These are phyloP conservation scores for Jackrogersella minutella DNA, from an alignment of 495 filamentous ascomycete genomes.

Conservation along the genomic window DNA sequence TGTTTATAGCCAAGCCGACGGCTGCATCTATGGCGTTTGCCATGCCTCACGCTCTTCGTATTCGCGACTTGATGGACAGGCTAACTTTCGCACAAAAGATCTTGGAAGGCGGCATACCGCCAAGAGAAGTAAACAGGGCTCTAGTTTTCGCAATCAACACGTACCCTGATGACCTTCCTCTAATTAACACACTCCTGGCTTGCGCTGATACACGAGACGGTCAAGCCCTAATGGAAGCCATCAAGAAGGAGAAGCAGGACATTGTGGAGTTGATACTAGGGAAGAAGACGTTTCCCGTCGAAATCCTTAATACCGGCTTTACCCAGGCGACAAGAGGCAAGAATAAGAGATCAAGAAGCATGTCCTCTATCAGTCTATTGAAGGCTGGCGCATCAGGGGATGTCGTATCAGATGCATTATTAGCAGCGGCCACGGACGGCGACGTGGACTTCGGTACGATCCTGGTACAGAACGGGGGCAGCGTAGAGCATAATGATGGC, in stretches of 20 bases:
- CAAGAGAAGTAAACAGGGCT: constrained; percentile 52
- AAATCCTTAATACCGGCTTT: constrained; percentile 47
- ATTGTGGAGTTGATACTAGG: constrained; percentile 50
- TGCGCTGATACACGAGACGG: constrained; percentile 53
- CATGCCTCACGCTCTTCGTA: constrained; percentile 54
- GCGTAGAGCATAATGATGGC: constrained; percentile 54
- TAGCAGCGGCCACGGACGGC: constrained; percentile 53
- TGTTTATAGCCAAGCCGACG: constrained; percentile 45
- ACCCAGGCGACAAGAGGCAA: constrained; percentile 43
- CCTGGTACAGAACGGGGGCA: constrained; percentile 52
- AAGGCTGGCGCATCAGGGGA: constrained; percentile 47
- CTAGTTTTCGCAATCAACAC: constrained; percentile 52
- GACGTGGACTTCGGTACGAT: constrained; percentile 54
- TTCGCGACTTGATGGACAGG: constrained; percentile 53
- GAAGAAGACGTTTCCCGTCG: constrained; percentile 41
- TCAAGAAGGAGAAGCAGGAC: constrained; percentile 48
- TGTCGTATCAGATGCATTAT: constrained; percentile 51
- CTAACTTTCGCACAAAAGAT: constrained; percentile 52
- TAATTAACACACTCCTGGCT: constrained; percentile 49
- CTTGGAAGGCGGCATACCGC: constrained; percentile 50
- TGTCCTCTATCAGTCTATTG: constrained; percentile 49
- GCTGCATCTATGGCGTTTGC: constrained; percentile 48
- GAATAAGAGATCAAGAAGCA: constrained; percentile 41
- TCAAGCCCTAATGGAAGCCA: constrained; percentile 49
- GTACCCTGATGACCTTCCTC: constrained; percentile 49